phyloP scores from a whole-genome alignment of 441 rosid genomes.

The Euphorbia celastroides region DNA sequence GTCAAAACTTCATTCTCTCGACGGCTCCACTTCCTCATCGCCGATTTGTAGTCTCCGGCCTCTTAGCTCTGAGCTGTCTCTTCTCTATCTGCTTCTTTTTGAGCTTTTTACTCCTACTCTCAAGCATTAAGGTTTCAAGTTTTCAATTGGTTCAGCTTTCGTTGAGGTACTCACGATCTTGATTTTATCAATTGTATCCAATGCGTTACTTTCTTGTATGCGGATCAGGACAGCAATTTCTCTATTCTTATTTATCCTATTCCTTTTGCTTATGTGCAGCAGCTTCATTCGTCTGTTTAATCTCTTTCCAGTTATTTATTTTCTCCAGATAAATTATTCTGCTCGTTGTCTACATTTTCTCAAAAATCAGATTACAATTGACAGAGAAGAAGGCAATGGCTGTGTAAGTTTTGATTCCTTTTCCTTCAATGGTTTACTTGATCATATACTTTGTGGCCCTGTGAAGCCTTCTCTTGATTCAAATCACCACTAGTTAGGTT shows the following conservation, averaged over 20 bases:
- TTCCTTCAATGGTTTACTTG: not conserved
- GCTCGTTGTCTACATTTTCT: no score
- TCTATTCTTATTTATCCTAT: not conserved
- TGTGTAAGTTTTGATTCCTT: conserved; percentile 16
- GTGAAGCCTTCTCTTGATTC: not conserved
- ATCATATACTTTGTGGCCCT: not conserved
- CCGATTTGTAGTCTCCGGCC: not conserved
- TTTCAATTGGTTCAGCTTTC: not conserved
- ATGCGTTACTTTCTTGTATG: not conserved
- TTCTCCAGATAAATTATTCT: not conserved
- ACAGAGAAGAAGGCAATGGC: conserved; percentile 16
- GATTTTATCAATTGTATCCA: not conserved
- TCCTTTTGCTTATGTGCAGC: not conserved
- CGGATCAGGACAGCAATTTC: not conserved
- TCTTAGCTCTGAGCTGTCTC: not conserved
- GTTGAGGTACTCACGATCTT: not conserved
- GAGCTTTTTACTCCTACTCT: not conserved
- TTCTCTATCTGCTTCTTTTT: no score
- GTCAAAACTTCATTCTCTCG: not conserved
- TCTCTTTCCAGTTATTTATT: not conserved
- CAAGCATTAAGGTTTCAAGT: not conserved
- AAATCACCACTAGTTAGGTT: not conserved
- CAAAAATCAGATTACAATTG: conserved; percentile 6
- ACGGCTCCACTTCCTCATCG: no score
- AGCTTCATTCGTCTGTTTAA: not conserved